Conservation (phyloP, 2,329 filamentous ascomycete genomes). For the Diaporthe citrichinensis region DNA sequence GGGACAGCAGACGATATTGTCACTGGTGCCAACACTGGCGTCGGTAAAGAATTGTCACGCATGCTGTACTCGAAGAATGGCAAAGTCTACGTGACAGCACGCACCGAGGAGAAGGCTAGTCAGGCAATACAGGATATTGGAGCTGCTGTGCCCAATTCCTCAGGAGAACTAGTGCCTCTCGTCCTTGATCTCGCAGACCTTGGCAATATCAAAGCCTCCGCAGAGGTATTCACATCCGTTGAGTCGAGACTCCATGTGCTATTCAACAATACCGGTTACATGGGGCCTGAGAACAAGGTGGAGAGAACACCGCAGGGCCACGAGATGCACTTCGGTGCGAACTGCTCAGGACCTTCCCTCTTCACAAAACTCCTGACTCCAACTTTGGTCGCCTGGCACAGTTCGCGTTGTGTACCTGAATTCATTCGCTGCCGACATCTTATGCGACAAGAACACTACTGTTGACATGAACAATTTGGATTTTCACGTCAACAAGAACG, state of each 20-base stretch:
- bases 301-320: slow-evolving; percentile 45
- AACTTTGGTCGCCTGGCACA: slow-evolving; percentile 40
- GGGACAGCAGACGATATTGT: no score
- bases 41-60: slow-evolving; percentile 42
- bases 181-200: slow-evolving; percentile 50
- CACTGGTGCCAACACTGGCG: no score
- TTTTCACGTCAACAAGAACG: slow-evolving; percentile 1
- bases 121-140: slow-evolving; percentile 58
- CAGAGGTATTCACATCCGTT: slow-evolving; percentile 41
- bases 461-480: slow-evolving; percentile 32
- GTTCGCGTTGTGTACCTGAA: slow-evolving; percentile 36
- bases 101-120: slow-evolving; percentile 53
- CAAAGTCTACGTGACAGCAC: slow-evolving; percentile 65
- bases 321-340: slow-evolving; percentile 38
- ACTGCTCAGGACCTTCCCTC: slow-evolving; percentile 32
- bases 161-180: slow-evolving; percentile 51
- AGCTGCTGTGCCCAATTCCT: slow-evolving; percentile 39
- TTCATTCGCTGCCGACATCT: slow-evolving; percentile 28
- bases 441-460: neutral
- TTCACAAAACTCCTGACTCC: slow-evolving; percentile 40
- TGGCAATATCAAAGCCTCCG: slow-evolving; percentile 44
- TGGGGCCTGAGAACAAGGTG: slow-evolving; percentile 47
- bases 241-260: slow-evolving; percentile 55
- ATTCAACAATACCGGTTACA: slow-evolving; percentile 58
- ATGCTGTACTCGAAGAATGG: slow-evolving; percentile 65